These are phyloP conservation scores for Fonsecaea erecta DNA, from an alignment of 2,329 filamentous ascomycete genomes.

Conservation along the genomic window DNA sequence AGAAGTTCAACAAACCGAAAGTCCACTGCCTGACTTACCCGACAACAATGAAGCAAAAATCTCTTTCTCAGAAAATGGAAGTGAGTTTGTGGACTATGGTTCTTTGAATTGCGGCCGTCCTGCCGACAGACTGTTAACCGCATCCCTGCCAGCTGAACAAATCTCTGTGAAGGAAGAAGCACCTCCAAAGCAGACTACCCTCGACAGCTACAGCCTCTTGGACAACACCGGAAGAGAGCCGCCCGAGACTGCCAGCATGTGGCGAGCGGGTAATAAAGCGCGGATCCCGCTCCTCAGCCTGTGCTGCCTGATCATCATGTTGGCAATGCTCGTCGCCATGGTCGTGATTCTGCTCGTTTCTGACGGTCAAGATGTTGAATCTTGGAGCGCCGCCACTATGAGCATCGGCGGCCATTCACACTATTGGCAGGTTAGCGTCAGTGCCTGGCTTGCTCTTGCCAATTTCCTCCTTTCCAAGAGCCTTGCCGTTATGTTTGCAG, in stretches of 20 bases:
- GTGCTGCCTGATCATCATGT: slow-evolving; percentile 9
- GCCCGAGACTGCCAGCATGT: neutral
- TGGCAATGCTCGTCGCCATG: slow-evolving; percentile 1
- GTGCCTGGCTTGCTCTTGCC: slow-evolving; percentile 6
- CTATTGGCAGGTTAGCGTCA: slow-evolving; percentile 12
- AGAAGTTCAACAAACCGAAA: neutral
- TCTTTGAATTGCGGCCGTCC: neutral
- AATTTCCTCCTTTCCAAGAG: slow-evolving; percentile 6
- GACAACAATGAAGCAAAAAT: neutral
- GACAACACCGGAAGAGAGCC: neutral
- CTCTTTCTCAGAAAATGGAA: neutral
- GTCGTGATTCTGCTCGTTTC: slow-evolving; percentile 11
- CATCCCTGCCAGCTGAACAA: neutral
- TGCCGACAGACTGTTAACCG: neutral
- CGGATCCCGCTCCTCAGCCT: slow-evolving; percentile 11
- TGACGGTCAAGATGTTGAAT: slow-evolving; percentile 12
- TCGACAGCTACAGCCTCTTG: neutral
- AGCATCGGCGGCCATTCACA: neutral
- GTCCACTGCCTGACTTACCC: neutral
- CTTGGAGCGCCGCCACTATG: neutral
- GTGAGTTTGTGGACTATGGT: neutral
- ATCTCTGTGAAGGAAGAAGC: neutral
- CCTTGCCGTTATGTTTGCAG: slow-evolving; percentile 12
- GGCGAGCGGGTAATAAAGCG: neutral
- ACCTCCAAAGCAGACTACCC: neutral